These are phyloP conservation scores for Xylaria venustula DNA, from an alignment of 495 filamentous ascomycete genomes.

Conservation along the genomic window DNA sequence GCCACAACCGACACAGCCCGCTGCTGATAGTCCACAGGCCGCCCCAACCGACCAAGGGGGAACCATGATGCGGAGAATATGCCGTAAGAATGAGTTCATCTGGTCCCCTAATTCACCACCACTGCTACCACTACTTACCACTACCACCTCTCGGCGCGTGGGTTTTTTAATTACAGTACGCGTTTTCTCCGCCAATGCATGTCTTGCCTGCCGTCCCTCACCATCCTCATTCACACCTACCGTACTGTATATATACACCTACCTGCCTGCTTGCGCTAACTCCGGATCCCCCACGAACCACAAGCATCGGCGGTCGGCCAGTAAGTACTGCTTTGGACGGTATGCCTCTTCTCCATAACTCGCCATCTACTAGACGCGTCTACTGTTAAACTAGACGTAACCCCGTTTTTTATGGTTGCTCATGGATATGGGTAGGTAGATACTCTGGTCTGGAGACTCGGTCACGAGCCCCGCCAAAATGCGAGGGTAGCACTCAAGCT, in stretches of 20 bases:
- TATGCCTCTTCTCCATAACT: not conserved
- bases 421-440: not conserved
- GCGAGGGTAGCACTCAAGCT: not conserved
- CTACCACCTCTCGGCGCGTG: not conserved
- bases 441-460: not conserved
- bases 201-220: not conserved
- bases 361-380: not conserved
- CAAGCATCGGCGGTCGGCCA: not conserved
- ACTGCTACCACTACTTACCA: not conserved
- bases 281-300: not conserved
- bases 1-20: not conserved
- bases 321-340: not conserved
- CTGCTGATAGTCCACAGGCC: not conserved
- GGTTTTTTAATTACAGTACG: not conserved
- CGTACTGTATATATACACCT: not conserved
- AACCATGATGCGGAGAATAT: not conserved
- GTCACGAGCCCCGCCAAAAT: constrained; percentile 8
- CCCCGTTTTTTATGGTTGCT: not conserved
- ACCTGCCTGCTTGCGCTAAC: not conserved
- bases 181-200: not conserved
- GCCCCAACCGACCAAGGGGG: too few species aligned
- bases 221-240: not conserved
- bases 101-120: not conserved
- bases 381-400: too few species aligned
- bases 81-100: constrained; percentile 6